Percentiles rank a stretch among this genome's conserved stretches.
These are phyloP conservation scores for Barbarea vulgaris DNA, from an alignment of 345 rosid genomes.

Conservation along the genomic window DNA sequence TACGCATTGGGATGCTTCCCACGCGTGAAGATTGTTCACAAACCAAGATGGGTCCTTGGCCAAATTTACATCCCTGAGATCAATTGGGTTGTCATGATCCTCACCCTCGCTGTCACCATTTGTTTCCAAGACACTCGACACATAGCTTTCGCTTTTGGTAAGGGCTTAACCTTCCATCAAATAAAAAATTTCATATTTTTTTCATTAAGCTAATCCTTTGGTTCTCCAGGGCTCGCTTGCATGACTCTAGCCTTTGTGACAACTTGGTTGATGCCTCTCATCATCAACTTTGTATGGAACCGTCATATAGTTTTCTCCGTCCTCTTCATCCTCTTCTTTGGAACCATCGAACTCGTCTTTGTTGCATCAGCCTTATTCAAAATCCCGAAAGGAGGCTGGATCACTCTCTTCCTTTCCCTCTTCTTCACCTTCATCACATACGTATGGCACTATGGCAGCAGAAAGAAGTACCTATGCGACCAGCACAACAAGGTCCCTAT, in stretches of 20 bases:
- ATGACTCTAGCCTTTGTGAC: constrained; percentile 65
- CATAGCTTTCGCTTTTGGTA: constrained; percentile 87
- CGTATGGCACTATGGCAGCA: constrained; percentile 83
- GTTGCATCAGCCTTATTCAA: constrained; percentile 59
- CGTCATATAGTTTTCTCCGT: constrained; percentile 53
- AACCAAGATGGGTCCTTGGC: constrained; percentile 77
- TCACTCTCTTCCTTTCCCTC: constrained; percentile 63
- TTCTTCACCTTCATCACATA: constrained; percentile 55
- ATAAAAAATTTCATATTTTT: not conserved
- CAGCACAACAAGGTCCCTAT: constrained; percentile 77
- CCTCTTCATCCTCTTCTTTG: constrained; percentile 61
- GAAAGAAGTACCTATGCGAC: constrained; percentile 79
- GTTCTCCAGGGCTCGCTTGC: constrained; percentile 74
- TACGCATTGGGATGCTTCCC: constrained; percentile 93
- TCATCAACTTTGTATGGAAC: constrained; percentile 73
- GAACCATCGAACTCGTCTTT: constrained; percentile 68
- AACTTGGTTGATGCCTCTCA: constrained; percentile 72
- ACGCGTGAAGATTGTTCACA: constrained; percentile 85
- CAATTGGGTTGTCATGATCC: constrained; percentile 92
- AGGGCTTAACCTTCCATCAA: constrained; percentile 30
- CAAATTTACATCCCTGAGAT: constrained; percentile 94
- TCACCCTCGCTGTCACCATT: constrained; percentile 66
- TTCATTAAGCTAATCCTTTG: constrained; percentile 14
- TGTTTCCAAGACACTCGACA: constrained; percentile 62
- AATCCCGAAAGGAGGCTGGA: constrained; percentile 84